Evolutionary conservation across 176 grass and related monocot species (phyloP).

Genomic region (Thalia dealbata): DNA sequence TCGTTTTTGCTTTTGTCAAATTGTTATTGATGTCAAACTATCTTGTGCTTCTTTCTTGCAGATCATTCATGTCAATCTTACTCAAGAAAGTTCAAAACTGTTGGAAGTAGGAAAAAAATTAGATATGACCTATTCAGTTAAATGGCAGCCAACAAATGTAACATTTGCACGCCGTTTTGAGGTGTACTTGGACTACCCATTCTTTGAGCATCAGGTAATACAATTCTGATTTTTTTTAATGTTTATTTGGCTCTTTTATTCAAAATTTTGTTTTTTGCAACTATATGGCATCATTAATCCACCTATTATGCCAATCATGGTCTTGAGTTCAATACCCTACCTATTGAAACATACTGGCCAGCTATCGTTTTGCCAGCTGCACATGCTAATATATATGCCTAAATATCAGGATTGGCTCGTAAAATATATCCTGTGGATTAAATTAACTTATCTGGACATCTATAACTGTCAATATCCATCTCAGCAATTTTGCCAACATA

Average conservation of each 20-base stretch:
- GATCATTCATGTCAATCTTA: constrained; percentile 82
- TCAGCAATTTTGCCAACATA: too few species aligned
- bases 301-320: neutral
- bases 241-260: neutral
- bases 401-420: neutral
- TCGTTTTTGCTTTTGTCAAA: neutral
- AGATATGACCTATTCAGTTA: constrained; percentile 71
- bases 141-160: constrained; percentile 45
- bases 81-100: constrained; percentile 64
- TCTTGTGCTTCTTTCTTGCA: constrained; percentile 19
- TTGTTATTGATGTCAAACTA: neutral
- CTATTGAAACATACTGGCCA: neutral
- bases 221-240: constrained; percentile 7
- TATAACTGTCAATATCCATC: too few species aligned
- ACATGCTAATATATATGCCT: neutral
- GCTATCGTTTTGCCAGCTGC: neutral
- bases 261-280: neutral
- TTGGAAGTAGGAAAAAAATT: constrained; percentile 53
- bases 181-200: constrained; percentile 68
- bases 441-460: too few species aligned
- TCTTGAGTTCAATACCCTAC: neutral
- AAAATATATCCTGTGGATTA: too few species aligned
- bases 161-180: constrained; percentile 61
- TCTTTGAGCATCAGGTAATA: constrained; percentile 74
- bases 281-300: neutral